These are phyloP conservation scores for Plasmodium ovale DNA, from an alignment of 169 alveolate genomes.

Conservation along the genomic window DNA sequence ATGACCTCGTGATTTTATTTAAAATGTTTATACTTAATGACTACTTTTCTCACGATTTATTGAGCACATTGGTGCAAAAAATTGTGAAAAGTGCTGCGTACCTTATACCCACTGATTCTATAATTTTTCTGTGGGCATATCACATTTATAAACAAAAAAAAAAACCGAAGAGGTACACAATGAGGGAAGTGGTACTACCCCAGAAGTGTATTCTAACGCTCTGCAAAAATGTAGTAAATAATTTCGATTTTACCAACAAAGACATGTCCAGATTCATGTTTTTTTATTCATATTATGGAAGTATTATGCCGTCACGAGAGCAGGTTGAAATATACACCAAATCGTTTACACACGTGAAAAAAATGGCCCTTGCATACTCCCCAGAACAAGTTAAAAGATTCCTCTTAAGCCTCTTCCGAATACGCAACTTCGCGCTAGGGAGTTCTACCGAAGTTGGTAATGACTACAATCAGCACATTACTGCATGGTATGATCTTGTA, in stretches of 20 bases:
- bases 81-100: background rate
- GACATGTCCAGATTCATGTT: conserved; percentile 26
- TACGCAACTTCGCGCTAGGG: background rate
- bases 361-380: conserved; percentile 9
- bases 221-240: background rate
- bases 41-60: conserved; percentile 23
- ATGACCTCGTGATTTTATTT: conserved; percentile 29
- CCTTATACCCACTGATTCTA: conserved; percentile 23
- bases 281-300: conserved; percentile 14
- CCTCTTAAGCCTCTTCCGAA: conserved; percentile 24
- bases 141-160: conserved; percentile 20
- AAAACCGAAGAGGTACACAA: conserved; percentile 3
- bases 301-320: conserved; percentile 9
- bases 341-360: conserved; percentile 2
- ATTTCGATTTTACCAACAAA: conserved; percentile 41
- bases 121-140: conserved; percentile 42
- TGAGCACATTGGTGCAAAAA: conserved; percentile 3
- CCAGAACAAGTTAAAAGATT: conserved; percentile 27
- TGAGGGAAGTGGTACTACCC: conserved; percentile 14
- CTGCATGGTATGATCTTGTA: background rate
- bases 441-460: background rate
- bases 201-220: background rate
- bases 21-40: conserved; percentile 46
- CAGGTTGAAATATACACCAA: conserved; percentile 17
- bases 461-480: background rate